Base-by-base conservation (phyloP, 768 basidiomycete genomes). In the Auricularia auricula-judae region DNA sequence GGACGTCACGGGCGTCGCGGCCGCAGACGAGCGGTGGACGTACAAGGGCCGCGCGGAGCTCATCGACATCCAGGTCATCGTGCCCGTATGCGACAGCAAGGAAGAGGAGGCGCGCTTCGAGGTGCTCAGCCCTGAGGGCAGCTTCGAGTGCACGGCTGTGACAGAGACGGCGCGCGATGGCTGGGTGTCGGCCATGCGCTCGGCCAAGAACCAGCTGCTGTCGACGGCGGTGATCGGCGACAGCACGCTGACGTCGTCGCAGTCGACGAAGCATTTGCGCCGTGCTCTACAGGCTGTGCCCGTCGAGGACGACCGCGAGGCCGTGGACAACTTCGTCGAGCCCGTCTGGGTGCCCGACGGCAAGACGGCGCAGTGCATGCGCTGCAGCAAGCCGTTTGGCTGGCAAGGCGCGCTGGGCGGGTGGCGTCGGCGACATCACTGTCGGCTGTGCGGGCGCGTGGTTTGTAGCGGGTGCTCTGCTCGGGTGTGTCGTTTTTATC, bases 321-420 rank as follows among this genome's bases (percentile, higher is more conserved):
- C 64, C 18, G 87, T 89, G 63, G 89, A 89, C 56, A 85, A 89
- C 73, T 96, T 93, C 78, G 84, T 93, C 1, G 93, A 94, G 3
- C 89, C 94, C 0, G 83, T 96, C 33, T 97, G 94, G 94, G 86
- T 95, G 36, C 92, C 94, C 0, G 92, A 97, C 71, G 82, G 84
- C 65, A 89, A 83, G 73, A 87, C 90, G n/a, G 82, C 83, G 63
- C 79, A 81, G 23, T 97, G 94, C 72, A 93, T 93, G 92, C 80
- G 89, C 10, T 97, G 94, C 70, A 84, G 84, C 4, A 76, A 82
- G 51, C 71, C 81, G 56, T 95, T 94, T 74, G 87, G 88, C 5
- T 89, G 89, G 85, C 67, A 39, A 74, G 86, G 62, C 4, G 29
- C 23, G 14, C 56, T 56, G 43, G 29, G 10, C 21, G 36, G 36